Percentiles rank a stretch among this genome's conserved stretches.
Evolutionary conservation across 139 green algal genomes (phyloP).

Genomic region (Monoraphidium neglectum): DNA sequence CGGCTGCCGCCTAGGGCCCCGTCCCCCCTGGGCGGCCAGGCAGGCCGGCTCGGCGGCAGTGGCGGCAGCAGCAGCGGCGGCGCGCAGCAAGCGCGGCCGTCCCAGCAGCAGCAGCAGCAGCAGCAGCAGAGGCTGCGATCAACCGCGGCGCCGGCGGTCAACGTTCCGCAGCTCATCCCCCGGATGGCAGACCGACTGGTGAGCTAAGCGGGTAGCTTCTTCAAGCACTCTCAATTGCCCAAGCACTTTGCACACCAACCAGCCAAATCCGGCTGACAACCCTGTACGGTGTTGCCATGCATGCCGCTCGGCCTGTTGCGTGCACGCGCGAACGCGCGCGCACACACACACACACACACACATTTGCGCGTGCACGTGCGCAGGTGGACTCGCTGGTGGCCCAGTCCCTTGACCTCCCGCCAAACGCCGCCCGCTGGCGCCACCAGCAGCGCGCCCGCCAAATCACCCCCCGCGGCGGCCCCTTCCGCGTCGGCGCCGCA

Average conservation of each 20-base stretch:
- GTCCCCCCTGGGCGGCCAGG: background rate
- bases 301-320: background rate
- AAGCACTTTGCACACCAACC: too few species aligned
- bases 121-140: background rate
- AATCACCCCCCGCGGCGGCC: too few species aligned
- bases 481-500: too few species aligned
- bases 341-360: background rate
- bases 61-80: too few species aligned
- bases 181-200: conserved; percentile 45
- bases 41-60: background rate
- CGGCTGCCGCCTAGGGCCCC: background rate
- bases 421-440: conserved; percentile 53
- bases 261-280: background rate
- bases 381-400: conserved; percentile 69
- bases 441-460: conserved; percentile 39
- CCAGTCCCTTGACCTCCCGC: conserved; percentile 79
- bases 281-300: background rate
- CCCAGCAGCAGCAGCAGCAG: background rate
- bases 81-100: background rate
- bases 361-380: too few species aligned
- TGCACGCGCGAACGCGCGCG: background rate
- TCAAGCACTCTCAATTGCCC: too few species aligned
- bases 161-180: background rate
- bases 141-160: background rate
- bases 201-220: background rate